phyloP scores from a whole-genome alignment of 805 yeast species.

The Candida verbasci region DNA sequence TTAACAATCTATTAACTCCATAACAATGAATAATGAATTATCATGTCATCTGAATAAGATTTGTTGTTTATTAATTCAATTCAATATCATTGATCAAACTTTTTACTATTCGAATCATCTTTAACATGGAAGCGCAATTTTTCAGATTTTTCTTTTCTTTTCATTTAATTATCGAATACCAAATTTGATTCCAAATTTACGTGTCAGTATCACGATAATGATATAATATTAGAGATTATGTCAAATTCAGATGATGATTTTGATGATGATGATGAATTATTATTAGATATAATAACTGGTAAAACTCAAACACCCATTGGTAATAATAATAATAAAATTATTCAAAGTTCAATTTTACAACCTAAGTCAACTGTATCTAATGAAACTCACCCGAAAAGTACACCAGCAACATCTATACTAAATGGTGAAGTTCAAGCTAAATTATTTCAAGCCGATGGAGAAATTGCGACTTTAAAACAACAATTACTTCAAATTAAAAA shows the following conservation, averaged over 20 bases:
- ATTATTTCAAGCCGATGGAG: slow-evolving; percentile 65
- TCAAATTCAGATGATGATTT: slow-evolving; percentile 10
- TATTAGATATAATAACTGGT: slow-evolving; percentile 44
- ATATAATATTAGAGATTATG: slow-evolving; percentile 4
- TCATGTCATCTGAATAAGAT: too few relatives aligned
- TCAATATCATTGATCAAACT: too few relatives aligned
- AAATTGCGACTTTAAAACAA: slow-evolving; percentile 70
- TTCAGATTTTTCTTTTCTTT: too few relatives aligned
- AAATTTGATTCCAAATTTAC: too few relatives aligned
- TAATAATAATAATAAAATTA: slow-evolving; percentile 3
- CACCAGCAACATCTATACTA: background rate
- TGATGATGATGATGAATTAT: slow-evolving; percentile 37
- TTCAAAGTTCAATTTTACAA: slow-evolving; percentile 2
- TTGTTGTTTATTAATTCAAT: too few relatives aligned
- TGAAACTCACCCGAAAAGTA: background rate
- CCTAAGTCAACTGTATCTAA: slow-evolving; percentile 6
- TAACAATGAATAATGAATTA: too few relatives aligned
- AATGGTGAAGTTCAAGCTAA: slow-evolving; percentile 18
- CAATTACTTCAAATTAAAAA: slow-evolving; percentile 48
- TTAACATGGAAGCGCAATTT: background rate
- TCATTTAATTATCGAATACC: too few relatives aligned
- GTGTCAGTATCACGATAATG: background rate
- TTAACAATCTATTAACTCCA: too few relatives aligned
- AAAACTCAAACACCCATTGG: slow-evolving; percentile 9
- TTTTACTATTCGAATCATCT: too few relatives aligned